Conservation (phyloP, 1,284 basidiomycete species). For the Apiotrichum mycotoxinovorans region DNA sequence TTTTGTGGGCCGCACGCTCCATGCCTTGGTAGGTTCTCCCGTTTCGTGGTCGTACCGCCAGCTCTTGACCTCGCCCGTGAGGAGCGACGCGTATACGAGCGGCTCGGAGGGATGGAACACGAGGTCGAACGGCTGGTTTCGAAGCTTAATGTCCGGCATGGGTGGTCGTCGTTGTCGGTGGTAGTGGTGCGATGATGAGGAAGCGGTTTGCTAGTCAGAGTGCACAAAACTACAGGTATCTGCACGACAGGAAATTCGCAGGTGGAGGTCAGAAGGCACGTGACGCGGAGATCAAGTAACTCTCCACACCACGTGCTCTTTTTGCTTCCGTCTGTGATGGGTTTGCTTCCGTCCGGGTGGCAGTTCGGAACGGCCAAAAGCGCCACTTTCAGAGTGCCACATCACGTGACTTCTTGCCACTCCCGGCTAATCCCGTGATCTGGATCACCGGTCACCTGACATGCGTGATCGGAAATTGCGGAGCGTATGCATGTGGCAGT, state of each 20-base stretch:
- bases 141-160: slow-evolving; percentile 49
- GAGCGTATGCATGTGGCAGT: no score
- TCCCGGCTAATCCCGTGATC: no score
- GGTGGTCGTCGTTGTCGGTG: neutral
- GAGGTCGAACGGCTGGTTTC: slow-evolving; percentile 75
- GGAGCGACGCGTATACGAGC: slow-evolving; percentile 70
- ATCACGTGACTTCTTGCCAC: no score
- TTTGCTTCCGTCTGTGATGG: neutral
- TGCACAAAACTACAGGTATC: no score
- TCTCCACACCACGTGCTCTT: neutral
- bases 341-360: no score
- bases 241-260: neutral
- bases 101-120: slow-evolving; percentile 72
- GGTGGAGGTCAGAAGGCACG: neutral
- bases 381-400: neutral
- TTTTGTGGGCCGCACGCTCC: slow-evolving; percentile 47
- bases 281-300: neutral
- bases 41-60: slow-evolving; percentile 65
- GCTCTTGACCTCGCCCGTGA: slow-evolving; percentile 78
- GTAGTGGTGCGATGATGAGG: neutral
- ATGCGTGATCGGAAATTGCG: no score
- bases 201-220: no score
- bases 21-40: slow-evolving; percentile 36
- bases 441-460: no score
- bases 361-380: no score